Evolutionary conservation across 164 flowering plant species (phyloP).

Genomic region (Cinnamomum micranthum): DNA sequence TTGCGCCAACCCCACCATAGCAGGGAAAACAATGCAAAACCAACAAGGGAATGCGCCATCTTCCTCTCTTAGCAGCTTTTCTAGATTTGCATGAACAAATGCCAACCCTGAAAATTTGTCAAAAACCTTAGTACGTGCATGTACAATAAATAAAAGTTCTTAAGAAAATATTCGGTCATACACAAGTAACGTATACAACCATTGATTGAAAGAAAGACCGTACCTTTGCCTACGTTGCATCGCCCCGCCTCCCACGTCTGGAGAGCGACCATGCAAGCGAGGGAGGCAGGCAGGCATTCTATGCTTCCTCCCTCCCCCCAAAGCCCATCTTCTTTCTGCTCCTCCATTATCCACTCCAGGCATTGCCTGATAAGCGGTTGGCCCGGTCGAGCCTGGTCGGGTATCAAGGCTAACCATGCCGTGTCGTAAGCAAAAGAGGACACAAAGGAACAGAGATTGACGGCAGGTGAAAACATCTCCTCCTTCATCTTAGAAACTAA

Average conservation of each 20-base stretch:
- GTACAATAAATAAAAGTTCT: too few species aligned
- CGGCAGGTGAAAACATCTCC: slow-evolving; percentile 15
- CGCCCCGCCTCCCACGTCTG: slow-evolving; percentile 31
- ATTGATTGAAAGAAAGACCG: too few species aligned
- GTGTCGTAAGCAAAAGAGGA: slow-evolving; percentile 51
- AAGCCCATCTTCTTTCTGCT: slow-evolving; percentile 35
- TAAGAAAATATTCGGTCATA: too few species aligned
- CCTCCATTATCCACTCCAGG: slow-evolving; percentile 37
- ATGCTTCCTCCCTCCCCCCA: slow-evolving; percentile 38
- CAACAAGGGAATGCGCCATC: slow-evolving; percentile 22
- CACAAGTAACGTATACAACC: too few species aligned
- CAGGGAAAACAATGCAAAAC: slow-evolving; percentile 42
- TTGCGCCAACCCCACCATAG: slow-evolving; percentile 33
- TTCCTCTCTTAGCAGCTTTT: slow-evolving; percentile 21
- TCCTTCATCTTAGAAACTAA: slow-evolving; percentile 20
- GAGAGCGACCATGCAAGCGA: slow-evolving; percentile 45
- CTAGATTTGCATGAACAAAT: slow-evolving; percentile 21
- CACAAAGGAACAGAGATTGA: slow-evolving; percentile 16
- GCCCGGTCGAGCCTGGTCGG: slow-evolving; percentile 7
- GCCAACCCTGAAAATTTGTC: slow-evolving; percentile 23
- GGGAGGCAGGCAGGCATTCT: slow-evolving; percentile 34
- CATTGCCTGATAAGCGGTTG: slow-evolving; percentile 35
- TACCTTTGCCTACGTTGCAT: slow-evolving; percentile 27
- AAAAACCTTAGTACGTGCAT: too few species aligned
- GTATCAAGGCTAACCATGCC: slow-evolving; percentile 59